phyloP scores from a whole-genome alignment of 306 rosid genomes.

The Cotoneaster glaucophyllus region DNA sequence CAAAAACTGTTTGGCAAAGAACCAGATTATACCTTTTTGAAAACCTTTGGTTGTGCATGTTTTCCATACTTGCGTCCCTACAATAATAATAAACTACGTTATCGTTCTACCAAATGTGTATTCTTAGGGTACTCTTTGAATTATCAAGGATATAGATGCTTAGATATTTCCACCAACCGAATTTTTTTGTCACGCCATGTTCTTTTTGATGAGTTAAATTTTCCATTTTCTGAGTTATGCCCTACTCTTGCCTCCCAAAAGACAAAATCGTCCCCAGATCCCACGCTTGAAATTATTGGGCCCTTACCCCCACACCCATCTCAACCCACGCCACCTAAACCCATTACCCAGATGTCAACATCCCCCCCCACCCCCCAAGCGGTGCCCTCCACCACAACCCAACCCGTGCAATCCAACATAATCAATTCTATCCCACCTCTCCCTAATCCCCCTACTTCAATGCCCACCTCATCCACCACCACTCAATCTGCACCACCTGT shows the following conservation, averaged over 20 bases:
- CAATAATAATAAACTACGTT: background rate
- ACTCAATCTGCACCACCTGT: no score
- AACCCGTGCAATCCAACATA: no score
- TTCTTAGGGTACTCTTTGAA: background rate
- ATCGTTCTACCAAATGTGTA: background rate
- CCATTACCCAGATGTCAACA: no score
- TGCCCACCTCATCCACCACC: no score
- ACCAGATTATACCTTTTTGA: background rate
- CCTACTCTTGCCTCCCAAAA: background rate
- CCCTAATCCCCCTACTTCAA: no score
- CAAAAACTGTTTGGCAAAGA: background rate
- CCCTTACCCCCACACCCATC: no score
- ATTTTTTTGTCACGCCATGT: background rate
- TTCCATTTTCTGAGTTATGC: background rate
- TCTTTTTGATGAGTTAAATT: background rate
- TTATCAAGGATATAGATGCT: background rate
- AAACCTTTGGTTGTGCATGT: background rate
- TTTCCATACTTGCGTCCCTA: background rate
- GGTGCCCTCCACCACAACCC: background rate
- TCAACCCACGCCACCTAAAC: no score
- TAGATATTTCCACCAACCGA: background rate
- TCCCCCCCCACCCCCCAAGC: no score
- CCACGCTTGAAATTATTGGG: no score
- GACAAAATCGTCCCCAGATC: no score
- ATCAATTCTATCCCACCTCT: no score